Conservation (phyloP, 2,329 filamentous ascomycete genomes). For the Phyllosticta citrichinensis region DNA sequence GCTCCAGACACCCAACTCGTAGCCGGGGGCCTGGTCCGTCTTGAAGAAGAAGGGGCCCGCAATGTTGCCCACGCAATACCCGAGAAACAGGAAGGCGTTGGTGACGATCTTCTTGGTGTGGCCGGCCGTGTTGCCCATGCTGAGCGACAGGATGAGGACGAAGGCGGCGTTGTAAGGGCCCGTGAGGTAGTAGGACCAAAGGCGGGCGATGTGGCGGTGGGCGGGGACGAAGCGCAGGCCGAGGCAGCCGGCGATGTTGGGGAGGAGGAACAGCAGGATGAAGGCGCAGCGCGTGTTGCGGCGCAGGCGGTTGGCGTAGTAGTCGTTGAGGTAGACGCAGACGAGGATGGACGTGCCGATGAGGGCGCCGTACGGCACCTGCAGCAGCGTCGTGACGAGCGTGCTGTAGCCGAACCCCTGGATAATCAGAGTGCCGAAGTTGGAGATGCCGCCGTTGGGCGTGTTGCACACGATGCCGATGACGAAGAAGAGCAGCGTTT, state of each 20-base stretch:
- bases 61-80: slow-evolving; percentile 52
- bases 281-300: slow-evolving; percentile 10
- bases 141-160: slow-evolving; percentile 40
- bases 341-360: slow-evolving; percentile 17
- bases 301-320: slow-evolving; percentile 2
- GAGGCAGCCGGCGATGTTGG: slow-evolving; percentile 49
- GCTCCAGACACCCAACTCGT: slow-evolving; percentile 44
- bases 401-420: slow-evolving; percentile 34
- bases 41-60: slow-evolving; percentile 55
- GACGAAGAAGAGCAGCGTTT: slow-evolving; percentile 34
- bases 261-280: slow-evolving; percentile 9
- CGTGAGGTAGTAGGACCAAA: slow-evolving; percentile 50
- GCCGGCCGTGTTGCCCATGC: slow-evolving; percentile 36
- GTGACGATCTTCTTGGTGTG: slow-evolving; percentile 45
- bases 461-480: slow-evolving; percentile 22
- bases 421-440: slow-evolving; percentile 29
- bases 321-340: slow-evolving; percentile 12
- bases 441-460: slow-evolving; percentile 35
- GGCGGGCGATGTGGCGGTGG: slow-evolving; percentile 41
- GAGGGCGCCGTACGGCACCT: slow-evolving; percentile 19
- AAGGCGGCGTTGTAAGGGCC: slow-evolving; percentile 47
- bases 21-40: slow-evolving; percentile 41
- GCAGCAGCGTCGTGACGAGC: slow-evolving; percentile 25
- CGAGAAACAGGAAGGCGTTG: slow-evolving; percentile 51
- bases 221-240: slow-evolving; percentile 46